A percentile compares a stretch with the other conserved stretches of the same genome.
phyloP scores from a whole-genome alignment of 306 rosid genomes.

The Aeschynomene evenia region DNA sequence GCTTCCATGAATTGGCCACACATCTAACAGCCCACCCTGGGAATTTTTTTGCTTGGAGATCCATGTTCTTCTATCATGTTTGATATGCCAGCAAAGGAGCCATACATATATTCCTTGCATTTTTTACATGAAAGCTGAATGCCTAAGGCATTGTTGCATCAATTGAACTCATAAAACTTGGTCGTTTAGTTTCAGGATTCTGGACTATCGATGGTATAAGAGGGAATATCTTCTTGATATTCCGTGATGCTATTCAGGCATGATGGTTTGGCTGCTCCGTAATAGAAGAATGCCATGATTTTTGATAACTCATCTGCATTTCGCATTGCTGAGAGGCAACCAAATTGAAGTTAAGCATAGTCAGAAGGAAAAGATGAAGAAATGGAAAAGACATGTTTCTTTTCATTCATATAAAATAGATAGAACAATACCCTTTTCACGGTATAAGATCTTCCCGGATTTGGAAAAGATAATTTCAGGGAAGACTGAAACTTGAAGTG shows the following conservation, averaged over 20 bases:
- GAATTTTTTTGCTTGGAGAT: not conserved
- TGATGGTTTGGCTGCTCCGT: conserved; percentile 76
- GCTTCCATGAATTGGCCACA: not conserved
- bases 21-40: not conserved
- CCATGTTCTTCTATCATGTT: conserved; percentile 4
- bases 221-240: conserved; percentile 63
- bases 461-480: conserved; percentile 84
- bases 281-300: conserved; percentile 86
- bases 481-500: conserved; percentile 67
- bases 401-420: not conserved
- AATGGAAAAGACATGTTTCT: not conserved
- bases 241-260: conserved; percentile 47
- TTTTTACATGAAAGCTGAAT: not conserved
- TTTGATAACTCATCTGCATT: conserved; percentile 82
- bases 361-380: not conserved
- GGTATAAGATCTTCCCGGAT: conserved; percentile 82
- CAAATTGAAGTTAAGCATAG: conserved; percentile 11
- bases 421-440: conserved; percentile 64
- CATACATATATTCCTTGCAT: conserved; percentile 20
- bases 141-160: not conserved
- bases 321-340: conserved; percentile 52
- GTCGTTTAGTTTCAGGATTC: conserved; percentile 29
- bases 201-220: conserved; percentile 38
- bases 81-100: conserved; percentile 12
- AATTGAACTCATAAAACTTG: conserved; percentile 14